Evolutionary conservation across 2,329 filamentous ascomycete genomes (phyloP).

Genomic region (Sarocladiaceae sp.): DNA sequence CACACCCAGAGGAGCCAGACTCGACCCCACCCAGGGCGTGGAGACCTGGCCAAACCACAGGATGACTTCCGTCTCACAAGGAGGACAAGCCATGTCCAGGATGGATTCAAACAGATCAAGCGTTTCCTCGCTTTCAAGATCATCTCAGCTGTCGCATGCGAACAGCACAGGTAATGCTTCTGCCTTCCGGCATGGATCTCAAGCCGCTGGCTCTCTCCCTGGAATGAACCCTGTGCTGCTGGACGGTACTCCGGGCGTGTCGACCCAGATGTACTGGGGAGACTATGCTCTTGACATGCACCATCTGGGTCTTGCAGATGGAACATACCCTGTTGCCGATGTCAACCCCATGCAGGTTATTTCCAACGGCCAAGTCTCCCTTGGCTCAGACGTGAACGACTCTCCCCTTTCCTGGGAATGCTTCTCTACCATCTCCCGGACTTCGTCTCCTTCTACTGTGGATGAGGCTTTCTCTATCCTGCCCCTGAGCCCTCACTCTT

Average conservation of each 20-base stretch:
- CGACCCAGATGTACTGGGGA: conserved; percentile 46
- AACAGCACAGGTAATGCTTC: conserved; percentile 46
- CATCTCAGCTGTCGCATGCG: conserved; percentile 44
- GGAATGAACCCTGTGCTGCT: conserved; percentile 28
- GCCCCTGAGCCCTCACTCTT: conserved; percentile 35
- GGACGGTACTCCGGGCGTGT: conserved; percentile 40
- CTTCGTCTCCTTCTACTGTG: conserved; percentile 41
- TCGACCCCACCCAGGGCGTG: conserved; percentile 39
- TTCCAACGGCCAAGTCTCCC: conserved; percentile 44
- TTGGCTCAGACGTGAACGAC: conserved; percentile 45
- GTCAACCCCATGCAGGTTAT: conserved; percentile 46
- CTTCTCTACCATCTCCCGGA: conserved; percentile 46
- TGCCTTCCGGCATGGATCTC: conserved; percentile 34
- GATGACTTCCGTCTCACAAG: conserved; percentile 23
- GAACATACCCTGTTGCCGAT: conserved; percentile 35
- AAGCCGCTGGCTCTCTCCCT: conserved; percentile 16
- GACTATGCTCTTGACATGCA: conserved; percentile 37
- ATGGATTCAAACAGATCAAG: conserved; percentile 31
- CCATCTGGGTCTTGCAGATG: conserved; percentile 34
- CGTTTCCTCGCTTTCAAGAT: conserved; percentile 41
- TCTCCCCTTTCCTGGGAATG: conserved; percentile 47
- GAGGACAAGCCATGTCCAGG: conserved; percentile 33
- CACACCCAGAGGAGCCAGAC: conserved; percentile 42
- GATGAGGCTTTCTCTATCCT: conserved; percentile 39
- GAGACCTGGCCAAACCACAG: conserved; percentile 42